Conservation (phyloP, 768 basidiomycete genomes). For the Leccinum uliginosum region DNA sequence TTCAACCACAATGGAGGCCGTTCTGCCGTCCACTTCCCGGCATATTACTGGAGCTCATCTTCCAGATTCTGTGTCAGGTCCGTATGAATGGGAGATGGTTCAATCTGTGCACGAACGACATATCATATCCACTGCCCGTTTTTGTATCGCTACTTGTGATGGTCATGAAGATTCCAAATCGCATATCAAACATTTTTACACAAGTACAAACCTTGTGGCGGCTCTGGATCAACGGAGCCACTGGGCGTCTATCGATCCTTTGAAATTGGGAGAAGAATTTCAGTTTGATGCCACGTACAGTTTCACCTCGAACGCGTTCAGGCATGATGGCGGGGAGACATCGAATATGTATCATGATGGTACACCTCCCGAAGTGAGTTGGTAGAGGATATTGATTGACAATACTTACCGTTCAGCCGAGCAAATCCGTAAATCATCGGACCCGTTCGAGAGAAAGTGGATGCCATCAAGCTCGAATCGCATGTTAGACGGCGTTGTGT, state of each 20-base stretch:
- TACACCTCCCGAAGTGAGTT: constrained; percentile 33
- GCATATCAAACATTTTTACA: not conserved
- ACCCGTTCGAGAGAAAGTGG: too few species aligned
- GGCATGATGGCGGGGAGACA: constrained; percentile 65
- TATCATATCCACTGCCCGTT: constrained; percentile 58
- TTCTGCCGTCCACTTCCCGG: too few species aligned
- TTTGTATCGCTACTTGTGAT: constrained; percentile 41
- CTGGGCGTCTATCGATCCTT: too few species aligned
- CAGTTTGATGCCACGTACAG: constrained; percentile 51
- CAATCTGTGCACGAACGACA: constrained; percentile 59
- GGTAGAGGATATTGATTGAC: too few species aligned
- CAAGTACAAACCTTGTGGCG: constrained; percentile 32
- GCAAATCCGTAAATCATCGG: too few species aligned
- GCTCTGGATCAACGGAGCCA: constrained; percentile 56
- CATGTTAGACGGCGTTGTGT: too few species aligned
- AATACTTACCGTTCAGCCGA: too few species aligned
- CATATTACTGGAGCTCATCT: constrained; percentile 62
- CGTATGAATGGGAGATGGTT: constrained; percentile 48
- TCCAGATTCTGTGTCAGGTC: constrained; percentile 65
- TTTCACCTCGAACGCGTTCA: constrained; percentile 47
- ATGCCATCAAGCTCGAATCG: too few species aligned
- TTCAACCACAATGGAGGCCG: too few species aligned
- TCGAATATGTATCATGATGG: constrained; percentile 65
- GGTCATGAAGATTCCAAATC: not conserved
- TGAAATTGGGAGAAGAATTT: constrained; percentile 57